A percentile compares a stretch with the other conserved stretches of the same genome.
Conservation (phyloP, 768 basidiomycete species). For the Rhodotorula paludigena region DNA sequence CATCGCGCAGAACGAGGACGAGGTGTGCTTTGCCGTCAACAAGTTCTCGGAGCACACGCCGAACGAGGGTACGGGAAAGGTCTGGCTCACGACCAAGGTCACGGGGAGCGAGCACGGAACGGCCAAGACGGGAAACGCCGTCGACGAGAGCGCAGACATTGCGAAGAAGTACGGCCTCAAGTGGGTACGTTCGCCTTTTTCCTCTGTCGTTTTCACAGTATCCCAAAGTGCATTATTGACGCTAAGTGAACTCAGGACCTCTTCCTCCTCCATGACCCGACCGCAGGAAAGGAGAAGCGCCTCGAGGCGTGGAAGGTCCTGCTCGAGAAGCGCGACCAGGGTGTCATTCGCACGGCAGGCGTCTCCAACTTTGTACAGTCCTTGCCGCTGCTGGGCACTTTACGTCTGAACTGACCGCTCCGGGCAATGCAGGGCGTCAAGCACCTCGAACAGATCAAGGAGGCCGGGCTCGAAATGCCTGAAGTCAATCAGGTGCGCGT, state of each 20-base stretch:
- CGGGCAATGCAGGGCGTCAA: constrained; percentile 50
- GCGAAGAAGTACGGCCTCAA: constrained; percentile 22
- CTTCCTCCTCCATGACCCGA: constrained; percentile 49
- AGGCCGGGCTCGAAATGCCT: constrained; percentile 60
- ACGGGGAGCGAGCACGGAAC: constrained; percentile 37
- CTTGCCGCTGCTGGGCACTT: background rate
- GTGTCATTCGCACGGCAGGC: constrained; percentile 73
- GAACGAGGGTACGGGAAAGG: constrained; percentile 5
- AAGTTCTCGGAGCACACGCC: background rate
- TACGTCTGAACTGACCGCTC: background rate
- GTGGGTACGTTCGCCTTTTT: constrained; percentile 34
- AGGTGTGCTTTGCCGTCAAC: constrained; percentile 19
- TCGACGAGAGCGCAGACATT: constrained; percentile 27
- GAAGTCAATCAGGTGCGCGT: constrained; percentile 52
- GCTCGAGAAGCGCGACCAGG: constrained; percentile 69
- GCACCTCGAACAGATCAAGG: constrained; percentile 60
- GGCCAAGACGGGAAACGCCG: constrained; percentile 12
- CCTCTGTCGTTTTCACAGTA: background rate
- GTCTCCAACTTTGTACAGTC: constrained; percentile 68
- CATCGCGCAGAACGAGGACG: constrained; percentile 38
- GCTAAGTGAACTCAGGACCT: constrained; percentile 36
- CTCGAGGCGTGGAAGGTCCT: constrained; percentile 57
- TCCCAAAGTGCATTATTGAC: background rate
- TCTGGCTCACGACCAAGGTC: constrained; percentile 42
- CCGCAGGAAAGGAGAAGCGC: constrained; percentile 46